Conservation (phyloP, 805 yeast species). For the Kuraishia capsulata region DNA sequence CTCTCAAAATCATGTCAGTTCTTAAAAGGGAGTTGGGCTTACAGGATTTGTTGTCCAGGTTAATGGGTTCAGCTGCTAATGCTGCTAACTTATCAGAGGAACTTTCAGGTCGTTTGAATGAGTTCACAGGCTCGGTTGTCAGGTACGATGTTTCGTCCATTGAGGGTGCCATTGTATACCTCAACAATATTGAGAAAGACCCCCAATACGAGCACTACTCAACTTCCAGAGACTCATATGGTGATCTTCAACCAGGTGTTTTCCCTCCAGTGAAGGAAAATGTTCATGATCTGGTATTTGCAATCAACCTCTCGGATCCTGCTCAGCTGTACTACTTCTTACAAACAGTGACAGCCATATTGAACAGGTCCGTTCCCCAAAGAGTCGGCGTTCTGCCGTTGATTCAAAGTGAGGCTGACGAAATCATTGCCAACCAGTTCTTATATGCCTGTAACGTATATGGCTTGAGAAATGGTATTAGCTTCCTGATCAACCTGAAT, state of each 20-base stretch:
- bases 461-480: constrained; percentile 13
- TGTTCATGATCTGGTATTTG: constrained; percentile 66
- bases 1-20: constrained; percentile 29
- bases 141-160: constrained; percentile 15
- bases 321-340: constrained; percentile 41
- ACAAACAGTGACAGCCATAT: constrained; percentile 37
- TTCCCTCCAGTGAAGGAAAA: constrained; percentile 67
- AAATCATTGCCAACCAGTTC: constrained; percentile 15
- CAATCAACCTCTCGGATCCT: constrained; percentile 46
- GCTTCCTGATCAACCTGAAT: constrained; percentile 13
- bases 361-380: constrained; percentile 60
- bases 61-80: neutral
- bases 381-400: constrained; percentile 80
- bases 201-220: constrained; percentile 37
- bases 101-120: constrained; percentile 21
- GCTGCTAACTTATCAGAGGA: constrained; percentile 29
- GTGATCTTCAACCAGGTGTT: constrained; percentile 40
- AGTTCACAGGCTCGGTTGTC: neutral
- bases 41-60: constrained; percentile 9
- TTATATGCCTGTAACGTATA: constrained; percentile 8
- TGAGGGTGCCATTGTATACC: constrained; percentile 42
- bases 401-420: constrained; percentile 15
- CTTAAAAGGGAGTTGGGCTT: constrained; percentile 27
- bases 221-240: constrained; percentile 36
- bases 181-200: constrained; percentile 73